Conservation (phyloP, 176 grass and related monocot genomes). For the Cocos nucifera region DNA sequence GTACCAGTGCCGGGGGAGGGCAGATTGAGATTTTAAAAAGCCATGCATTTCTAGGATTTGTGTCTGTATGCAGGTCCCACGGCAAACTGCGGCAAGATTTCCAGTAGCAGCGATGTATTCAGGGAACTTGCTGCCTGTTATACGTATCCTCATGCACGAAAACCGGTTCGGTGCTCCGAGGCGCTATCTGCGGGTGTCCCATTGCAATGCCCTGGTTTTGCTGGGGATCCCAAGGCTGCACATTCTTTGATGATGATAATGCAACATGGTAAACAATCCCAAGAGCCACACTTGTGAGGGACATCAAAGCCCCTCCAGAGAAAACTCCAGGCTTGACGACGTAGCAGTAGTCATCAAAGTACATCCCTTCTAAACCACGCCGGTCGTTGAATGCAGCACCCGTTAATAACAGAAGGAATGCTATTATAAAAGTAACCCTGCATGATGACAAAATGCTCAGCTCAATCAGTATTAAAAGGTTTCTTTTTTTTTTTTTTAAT, state of each 20-base stretch:
- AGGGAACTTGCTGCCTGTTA: constrained; percentile 29
- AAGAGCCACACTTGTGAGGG: not conserved
- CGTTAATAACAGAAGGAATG: constrained; percentile 19
- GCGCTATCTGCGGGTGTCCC: constrained; percentile 24
- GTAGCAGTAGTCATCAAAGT: constrained; percentile 10
- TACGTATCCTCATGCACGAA: constrained; percentile 40
- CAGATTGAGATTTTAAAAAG: too few relatives aligned
- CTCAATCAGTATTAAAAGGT: too few relatives aligned
- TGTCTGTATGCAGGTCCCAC: too few relatives aligned
- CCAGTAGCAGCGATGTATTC: not conserved
- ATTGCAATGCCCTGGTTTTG: constrained; percentile 32
- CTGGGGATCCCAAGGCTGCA: constrained; percentile 1
- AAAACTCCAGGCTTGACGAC: constrained; percentile 21
- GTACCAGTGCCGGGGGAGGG: too few relatives aligned
- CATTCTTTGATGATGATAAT: not conserved
- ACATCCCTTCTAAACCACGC: not conserved
- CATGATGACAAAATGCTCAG: not conserved
- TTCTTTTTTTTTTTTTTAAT: too few relatives aligned
- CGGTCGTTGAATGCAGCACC: constrained; percentile 22
- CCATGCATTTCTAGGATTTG: too few relatives aligned
- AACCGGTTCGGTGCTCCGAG: constrained; percentile 12
- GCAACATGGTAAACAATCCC: constrained; percentile 19
- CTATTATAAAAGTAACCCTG: constrained; percentile 25
- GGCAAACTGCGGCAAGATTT: too few relatives aligned
- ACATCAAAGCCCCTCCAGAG: not conserved